phyloP scores from a whole-genome alignment of 441 rosid species.

The Populus hybrid region DNA sequence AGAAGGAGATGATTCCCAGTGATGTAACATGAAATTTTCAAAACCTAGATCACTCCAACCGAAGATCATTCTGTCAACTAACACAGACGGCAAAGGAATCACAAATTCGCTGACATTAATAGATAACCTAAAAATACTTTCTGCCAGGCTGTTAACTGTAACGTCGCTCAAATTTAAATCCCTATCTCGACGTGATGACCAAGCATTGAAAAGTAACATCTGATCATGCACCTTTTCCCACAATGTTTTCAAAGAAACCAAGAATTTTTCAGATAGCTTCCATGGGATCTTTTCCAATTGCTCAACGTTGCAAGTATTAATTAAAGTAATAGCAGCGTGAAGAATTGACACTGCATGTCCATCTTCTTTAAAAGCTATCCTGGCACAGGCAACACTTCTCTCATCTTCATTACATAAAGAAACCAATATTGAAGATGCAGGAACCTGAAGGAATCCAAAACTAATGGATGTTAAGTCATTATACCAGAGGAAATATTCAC shows the following conservation, averaged over 20 bases:
- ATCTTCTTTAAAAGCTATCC: conserved; percentile 32
- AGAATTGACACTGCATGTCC: conserved; percentile 31
- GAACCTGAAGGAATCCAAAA: conserved; percentile 43
- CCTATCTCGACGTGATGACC: conserved; percentile 14
- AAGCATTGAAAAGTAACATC: conserved; percentile 26
- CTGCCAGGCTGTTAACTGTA: conserved; percentile 40
- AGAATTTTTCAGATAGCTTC: conserved; percentile 31
- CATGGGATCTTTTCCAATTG: conserved; percentile 38
- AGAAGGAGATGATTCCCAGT: conserved; percentile 53
- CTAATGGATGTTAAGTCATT: conserved; percentile 36
- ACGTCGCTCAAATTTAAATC: conserved; percentile 30
- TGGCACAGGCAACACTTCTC: conserved; percentile 17
- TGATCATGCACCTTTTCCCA: conserved; percentile 42
- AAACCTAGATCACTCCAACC: conserved; percentile 29
- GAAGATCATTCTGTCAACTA: conserved; percentile 37
- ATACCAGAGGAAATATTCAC: neutral
- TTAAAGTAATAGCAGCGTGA: conserved; percentile 38
- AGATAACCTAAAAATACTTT: conserved; percentile 56
- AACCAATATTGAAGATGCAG: conserved; percentile 22
- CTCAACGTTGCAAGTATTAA: conserved; percentile 36
- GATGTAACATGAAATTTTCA: conserved; percentile 34
- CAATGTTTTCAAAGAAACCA: conserved; percentile 30
- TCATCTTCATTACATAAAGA: conserved; percentile 29
- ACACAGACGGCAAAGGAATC: conserved; percentile 17
- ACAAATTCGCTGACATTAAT: conserved; percentile 20